Evolutionary conservation across 257 asterid genomes (phyloP).

Genomic region (Lycium barbarum): DNA sequence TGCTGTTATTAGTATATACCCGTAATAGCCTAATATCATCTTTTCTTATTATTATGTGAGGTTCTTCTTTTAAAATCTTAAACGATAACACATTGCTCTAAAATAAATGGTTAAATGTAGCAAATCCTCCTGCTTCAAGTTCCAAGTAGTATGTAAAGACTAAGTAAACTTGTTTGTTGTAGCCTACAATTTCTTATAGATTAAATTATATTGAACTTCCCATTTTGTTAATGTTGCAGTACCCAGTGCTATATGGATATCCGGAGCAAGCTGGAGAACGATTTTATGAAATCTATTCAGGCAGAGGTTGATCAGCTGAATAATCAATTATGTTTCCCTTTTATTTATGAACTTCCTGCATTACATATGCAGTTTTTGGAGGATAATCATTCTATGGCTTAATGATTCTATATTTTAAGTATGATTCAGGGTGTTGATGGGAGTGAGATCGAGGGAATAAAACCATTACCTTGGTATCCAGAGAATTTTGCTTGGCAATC

Average conservation of each 20-base stretch:
- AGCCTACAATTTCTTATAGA: not conserved
- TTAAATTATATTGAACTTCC: not conserved
- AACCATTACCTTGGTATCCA: constrained; percentile 95
- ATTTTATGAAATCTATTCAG: constrained; percentile 74
- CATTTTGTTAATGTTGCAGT: constrained; percentile 54
- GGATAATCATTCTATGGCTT: not conserved
- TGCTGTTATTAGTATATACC: not conserved
- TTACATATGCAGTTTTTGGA: constrained; percentile 7
- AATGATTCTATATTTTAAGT: constrained; percentile 24
- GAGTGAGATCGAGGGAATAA: constrained; percentile 72
- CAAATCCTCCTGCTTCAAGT: not conserved
- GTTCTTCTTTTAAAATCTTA: not conserved
- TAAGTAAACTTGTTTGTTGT: constrained; percentile 9
- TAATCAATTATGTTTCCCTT: not conserved
- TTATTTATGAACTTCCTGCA: not conserved
- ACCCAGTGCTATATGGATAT: constrained; percentile 80
- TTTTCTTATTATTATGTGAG: not conserved
- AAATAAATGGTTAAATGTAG: not conserved
- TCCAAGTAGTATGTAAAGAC: constrained; percentile 9
- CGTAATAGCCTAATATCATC: not conserved
- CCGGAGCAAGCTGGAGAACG: constrained; percentile 80
- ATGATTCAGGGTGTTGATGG: constrained; percentile 72
- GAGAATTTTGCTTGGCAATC: constrained; percentile 99
- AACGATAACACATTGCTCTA: not conserved
- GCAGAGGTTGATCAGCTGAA: constrained; percentile 70